phyloP scores from a whole-genome alignment of 2,329 filamentous ascomycete species.

The Colletotrichum sp. region DNA sequence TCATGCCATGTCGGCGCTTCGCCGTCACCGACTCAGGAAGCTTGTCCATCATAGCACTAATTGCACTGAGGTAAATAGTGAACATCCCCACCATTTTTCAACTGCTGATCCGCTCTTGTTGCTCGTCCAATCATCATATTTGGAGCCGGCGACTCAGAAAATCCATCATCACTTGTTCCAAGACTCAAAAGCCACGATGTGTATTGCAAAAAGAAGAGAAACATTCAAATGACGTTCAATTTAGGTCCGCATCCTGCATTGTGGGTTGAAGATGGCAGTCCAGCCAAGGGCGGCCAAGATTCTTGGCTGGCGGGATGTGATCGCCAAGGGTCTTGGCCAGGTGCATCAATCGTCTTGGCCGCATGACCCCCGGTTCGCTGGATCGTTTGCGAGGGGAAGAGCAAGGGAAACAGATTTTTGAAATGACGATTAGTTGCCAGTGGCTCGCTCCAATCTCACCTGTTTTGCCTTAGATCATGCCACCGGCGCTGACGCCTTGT shows the following conservation, averaged over 20 bases:
- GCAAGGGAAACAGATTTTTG: background rate
- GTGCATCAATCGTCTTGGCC: background rate
- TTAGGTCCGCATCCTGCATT: background rate
- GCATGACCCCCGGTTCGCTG: background rate
- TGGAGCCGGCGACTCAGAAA: background rate
- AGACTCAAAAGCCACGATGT: rapidly evolving
- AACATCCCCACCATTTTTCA: background rate
- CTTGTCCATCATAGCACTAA: background rate
- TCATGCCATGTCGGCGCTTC: background rate
- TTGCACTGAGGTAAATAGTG: background rate
- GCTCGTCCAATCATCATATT: background rate
- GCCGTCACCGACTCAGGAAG: background rate
- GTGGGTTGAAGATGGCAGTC: background rate
- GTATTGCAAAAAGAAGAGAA: rapidly evolving
- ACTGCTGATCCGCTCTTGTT: background rate
- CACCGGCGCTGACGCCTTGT: no score
- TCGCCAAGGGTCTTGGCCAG: slow-evolving; percentile 1
- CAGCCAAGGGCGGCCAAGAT: background rate
- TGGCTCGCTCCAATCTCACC: no score
- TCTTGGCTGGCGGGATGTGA: background rate
- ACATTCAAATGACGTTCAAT: background rate
- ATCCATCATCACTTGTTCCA: background rate
- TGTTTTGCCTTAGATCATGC: no score
- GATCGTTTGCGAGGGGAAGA: rapidly evolving
- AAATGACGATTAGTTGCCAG: background rate